Base-by-base conservation (phyloP, 768 basidiomycete species). In the Ramaria rubella region DNA sequence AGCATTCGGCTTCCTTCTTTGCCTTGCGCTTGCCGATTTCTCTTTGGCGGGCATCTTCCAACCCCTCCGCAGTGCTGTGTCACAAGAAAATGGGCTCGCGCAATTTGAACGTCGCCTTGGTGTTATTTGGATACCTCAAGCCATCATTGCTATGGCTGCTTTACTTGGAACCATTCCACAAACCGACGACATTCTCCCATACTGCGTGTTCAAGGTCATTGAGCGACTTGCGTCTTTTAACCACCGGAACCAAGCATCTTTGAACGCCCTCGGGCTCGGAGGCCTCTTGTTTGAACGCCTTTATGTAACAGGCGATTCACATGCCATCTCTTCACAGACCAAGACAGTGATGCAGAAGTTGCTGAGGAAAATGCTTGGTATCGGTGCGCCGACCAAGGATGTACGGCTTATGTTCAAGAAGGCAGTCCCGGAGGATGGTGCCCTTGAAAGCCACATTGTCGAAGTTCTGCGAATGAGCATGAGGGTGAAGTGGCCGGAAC, bases 401-500 rank as follows among this genome's bases (percentile, higher is more conserved):
- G 81, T 81, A n/a, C 72, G 85, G 44, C 64, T 65, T 11, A 77
- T 92, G 36, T 82, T 93, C 54, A 81, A 85, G 61, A 11, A n/a
- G 8, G 12, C 44, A 12, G 48, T 58, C 26, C 29, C 14, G 23
- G 33, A n/a, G 19, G 33, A 54, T 21, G 52, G 26, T 45, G 19
- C 44, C 9, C 49, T 59, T 15, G 34, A 55, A 7, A 55, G 46
- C 21, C 52, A 38, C 40, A 61, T 88, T 33, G 66, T 91, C 44
- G 88, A 89, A 43, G 69, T 90, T 26, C 75, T 92, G 52, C 80
- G 86, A 6, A 76, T 78, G 45, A 82, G 81, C 2, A 83, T 88
- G 76, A 85, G 81, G 67, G 82, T 82, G 36, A 77, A 82, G 31
- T 92, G 90, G 90, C 81, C 86, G 0, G 80, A 83, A 55, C 90